These are phyloP conservation scores for Arthrobotrys conoides DNA, from an alignment of 2,329 filamentous ascomycete genomes.

Conservation along the genomic window DNA sequence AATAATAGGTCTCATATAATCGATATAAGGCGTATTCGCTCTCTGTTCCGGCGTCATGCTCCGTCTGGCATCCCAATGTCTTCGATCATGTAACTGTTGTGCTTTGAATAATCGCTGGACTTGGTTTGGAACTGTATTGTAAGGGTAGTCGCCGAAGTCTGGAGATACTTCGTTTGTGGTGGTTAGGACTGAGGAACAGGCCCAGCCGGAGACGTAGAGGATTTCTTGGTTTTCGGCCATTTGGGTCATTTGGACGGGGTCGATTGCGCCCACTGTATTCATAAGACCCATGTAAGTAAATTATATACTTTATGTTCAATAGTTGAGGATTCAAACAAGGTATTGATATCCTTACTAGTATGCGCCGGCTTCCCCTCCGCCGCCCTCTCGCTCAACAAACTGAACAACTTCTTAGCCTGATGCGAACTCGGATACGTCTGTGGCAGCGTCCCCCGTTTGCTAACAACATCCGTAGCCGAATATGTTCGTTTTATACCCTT, in stretches of 20 bases:
- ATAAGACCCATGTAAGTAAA: no score
- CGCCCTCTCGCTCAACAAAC: slow-evolving; percentile 83
- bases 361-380: slow-evolving; percentile 89
- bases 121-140: slow-evolving; percentile 98
- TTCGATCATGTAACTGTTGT: slow-evolving; percentile 95
- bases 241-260: slow-evolving; percentile 99
- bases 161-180: slow-evolving; percentile 97
- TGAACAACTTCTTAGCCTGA: slow-evolving; percentile 95
- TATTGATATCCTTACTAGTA: slow-evolving; percentile 80
- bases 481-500: slow-evolving; percentile 93
- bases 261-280: slow-evolving; percentile 91
- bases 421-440: slow-evolving; percentile 92
- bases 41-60: slow-evolving; percentile 82
- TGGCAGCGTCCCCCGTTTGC: slow-evolving; percentile 88
- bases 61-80: slow-evolving; percentile 88
- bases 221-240: slow-evolving; percentile 96
- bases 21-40: slow-evolving; percentile 82
- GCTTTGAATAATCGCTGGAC: slow-evolving; percentile 96
- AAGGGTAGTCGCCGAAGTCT: slow-evolving; percentile 98
- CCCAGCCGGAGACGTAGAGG: slow-evolving; percentile 96
- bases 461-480: slow-evolving; percentile 89
- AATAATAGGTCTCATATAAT: slow-evolving; percentile 94
- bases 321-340: no score
- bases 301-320: no score
- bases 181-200: slow-evolving; percentile 92